Evolutionary conservation across 2,329 filamentous ascomycete genomes (phyloP), one percentile per base, ranked within the genome.

Genomic region (Stemphylium beticola): DNA sequence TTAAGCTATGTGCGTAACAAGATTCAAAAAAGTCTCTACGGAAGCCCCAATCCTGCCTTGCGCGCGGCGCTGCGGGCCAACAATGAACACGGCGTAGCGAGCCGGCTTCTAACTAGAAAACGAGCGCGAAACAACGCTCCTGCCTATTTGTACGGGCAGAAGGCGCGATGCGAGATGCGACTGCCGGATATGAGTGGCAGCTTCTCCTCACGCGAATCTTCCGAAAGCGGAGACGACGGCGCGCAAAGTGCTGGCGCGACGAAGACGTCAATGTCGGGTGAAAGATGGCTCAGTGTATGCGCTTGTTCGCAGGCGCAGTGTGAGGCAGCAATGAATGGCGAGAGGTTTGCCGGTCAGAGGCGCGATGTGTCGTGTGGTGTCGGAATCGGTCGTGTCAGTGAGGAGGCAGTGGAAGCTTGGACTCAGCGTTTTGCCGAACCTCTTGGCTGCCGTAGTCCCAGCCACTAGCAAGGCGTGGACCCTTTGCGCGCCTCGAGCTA

Each of bases 11-110:
- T 58, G 68, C 61, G 64, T 66, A 74, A 69, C 64, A 66, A 63
- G 59, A 60, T 65, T 74, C 73, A 72, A 73, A 68, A 69, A 60
- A 62, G 66, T 71, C 64, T 74, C 68, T 72, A 74, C 60, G 53
- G 63, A 72, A 68, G 54, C 60, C 61, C 62, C 63, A 61, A 59
- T 58, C 55, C 57, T 56, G 64, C 24, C 53, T 53, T 55, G 58
- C 49, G 55, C 55, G 57, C 59, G 57, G 57, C 60, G 22, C 53
- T 55, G 67, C 64, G 42, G 61, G 50, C 62, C 60, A 60, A 57
- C 65, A 60, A 57, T 64, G 49, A 44, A 49, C 56, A 52, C 58
- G 48, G 53, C 52, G 58, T 57, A 46, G 26, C 45, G 51, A 53
- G 49, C 55, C 51, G 60, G 57, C 61, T 53, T 62, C 64, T 66